A percentile compares a stretch with the other conserved stretches of the same genome.
These are phyloP conservation scores for Pseudogymnoascus pannorum DNA, from an alignment of 2,329 filamentous ascomycete genomes.

Conservation along the genomic window DNA sequence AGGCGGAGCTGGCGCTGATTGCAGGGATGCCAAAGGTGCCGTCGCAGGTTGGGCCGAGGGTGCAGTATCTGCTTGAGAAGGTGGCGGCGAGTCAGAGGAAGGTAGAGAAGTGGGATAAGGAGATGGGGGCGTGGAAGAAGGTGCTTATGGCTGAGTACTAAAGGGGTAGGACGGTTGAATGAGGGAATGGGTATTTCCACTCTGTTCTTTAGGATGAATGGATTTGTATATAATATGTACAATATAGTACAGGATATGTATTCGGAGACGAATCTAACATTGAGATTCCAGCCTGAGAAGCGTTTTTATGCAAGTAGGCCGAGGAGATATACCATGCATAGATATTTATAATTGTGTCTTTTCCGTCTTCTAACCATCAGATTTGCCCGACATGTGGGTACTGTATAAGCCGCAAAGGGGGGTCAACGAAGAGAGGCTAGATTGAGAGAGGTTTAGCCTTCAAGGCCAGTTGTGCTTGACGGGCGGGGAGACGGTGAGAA, in stretches of 20 bases:
- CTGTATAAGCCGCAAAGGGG: too few relatives aligned
- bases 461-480: too few relatives aligned
- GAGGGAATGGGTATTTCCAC: background rate
- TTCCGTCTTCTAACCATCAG: too few relatives aligned
- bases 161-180: too few relatives aligned
- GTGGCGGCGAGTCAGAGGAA: constrained; percentile 66
- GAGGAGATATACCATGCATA: too few relatives aligned
- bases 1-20: constrained; percentile 68
- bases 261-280: background rate
- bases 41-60: constrained; percentile 55
- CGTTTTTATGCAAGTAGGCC: too few relatives aligned
- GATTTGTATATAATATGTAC: constrained; percentile 1
- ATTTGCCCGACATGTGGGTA: too few relatives aligned
- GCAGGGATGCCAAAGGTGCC: constrained; percentile 65
- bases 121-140: constrained; percentile 67
- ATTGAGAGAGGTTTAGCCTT: too few relatives aligned
- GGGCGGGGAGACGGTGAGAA: too few relatives aligned
- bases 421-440: too few relatives aligned
- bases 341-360: too few relatives aligned
- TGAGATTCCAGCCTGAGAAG: too few relatives aligned
- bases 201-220: background rate
- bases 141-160: constrained; percentile 46
- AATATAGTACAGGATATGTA: background rate
- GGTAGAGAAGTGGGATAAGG: constrained; percentile 64
- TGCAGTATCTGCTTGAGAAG: constrained; percentile 68